Conservation (phyloP, 2,329 filamentous ascomycete genomes). For the Annulohypoxylon truncatum region DNA sequence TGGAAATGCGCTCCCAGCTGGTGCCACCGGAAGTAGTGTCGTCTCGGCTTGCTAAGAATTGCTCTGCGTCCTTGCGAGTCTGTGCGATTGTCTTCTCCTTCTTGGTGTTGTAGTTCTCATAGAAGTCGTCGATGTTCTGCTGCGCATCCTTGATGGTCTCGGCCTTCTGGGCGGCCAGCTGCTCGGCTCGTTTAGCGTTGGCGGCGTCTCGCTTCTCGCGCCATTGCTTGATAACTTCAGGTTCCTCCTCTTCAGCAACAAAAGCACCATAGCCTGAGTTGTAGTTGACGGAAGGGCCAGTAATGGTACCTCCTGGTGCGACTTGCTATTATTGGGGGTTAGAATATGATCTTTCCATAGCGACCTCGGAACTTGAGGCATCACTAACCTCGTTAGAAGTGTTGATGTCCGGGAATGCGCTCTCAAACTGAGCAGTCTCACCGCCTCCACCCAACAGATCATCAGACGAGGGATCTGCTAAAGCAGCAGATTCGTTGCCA, state of each 20-base stretch:
- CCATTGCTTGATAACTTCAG: slow-evolving; percentile 91
- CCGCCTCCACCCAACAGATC: slow-evolving; percentile 76
- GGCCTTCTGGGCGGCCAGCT: slow-evolving; percentile 83
- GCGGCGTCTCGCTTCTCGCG: slow-evolving; percentile 87
- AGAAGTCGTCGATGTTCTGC: slow-evolving; percentile 97
- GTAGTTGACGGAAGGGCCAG: slow-evolving; percentile 73
- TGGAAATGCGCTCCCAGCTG: slow-evolving; percentile 98
- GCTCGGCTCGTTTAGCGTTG: slow-evolving; percentile 84
- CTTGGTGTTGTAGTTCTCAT: slow-evolving; percentile 99
- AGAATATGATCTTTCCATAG: slow-evolving; percentile 6
- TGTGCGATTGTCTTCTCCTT: slow-evolving; percentile 93
- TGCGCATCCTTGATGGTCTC: slow-evolving; percentile 90
- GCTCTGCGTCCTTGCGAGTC: slow-evolving; percentile 90
- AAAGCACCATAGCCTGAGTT: slow-evolving; percentile 71
- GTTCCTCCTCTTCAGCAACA: slow-evolving; percentile 78
- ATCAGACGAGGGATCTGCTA: slow-evolving; percentile 73
- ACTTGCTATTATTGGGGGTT: slow-evolving; percentile 65
- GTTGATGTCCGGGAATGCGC: slow-evolving; percentile 86
- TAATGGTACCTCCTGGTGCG: slow-evolving; percentile 82
- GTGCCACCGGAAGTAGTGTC: slow-evolving; percentile 95
- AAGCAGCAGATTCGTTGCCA: slow-evolving; percentile 74
- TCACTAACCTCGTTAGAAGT: slow-evolving; percentile 72
- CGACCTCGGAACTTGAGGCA: neutral
- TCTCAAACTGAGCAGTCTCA: slow-evolving; percentile 74
- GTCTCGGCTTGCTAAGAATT: slow-evolving; percentile 88